Percentiles rank a stretch among this genome's conserved stretches.
These are phyloP conservation scores for Stylosanthes scabra DNA, from an alignment of 331 rosid species.

Conservation along the genomic window DNA sequence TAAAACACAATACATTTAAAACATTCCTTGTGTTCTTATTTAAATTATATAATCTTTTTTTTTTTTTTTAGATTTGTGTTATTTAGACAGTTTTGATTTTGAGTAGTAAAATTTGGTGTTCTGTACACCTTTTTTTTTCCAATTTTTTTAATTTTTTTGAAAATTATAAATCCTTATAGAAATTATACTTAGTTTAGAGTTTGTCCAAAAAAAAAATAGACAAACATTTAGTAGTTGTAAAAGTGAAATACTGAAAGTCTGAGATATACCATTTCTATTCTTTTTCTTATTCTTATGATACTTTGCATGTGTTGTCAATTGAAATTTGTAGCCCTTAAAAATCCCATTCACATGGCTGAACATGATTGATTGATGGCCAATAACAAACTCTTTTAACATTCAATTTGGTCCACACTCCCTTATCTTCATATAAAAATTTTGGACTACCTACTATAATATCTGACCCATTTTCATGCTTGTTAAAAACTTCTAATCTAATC, in stretches of 20 bases:
- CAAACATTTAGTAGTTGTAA: no score
- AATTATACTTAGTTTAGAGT: no score
- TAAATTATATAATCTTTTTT: neutral
- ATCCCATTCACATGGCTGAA: slow-evolving; percentile 42
- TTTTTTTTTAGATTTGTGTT: no score
- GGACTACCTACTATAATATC: slow-evolving; percentile 25
- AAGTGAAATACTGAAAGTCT: no score
- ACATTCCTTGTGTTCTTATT: neutral
- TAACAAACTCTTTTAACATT: neutral
- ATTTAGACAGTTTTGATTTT: no score
- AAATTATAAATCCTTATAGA: no score
- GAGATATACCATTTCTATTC: no score
- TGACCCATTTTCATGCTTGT: slow-evolving; percentile 29
- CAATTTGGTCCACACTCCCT: slow-evolving; percentile 36
- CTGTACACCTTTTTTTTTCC: no score
- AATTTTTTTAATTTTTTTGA: no score
- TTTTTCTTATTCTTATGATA: neutral
- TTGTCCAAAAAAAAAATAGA: no score
- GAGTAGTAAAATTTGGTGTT: no score
- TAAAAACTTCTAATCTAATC: slow-evolving; percentile 27
- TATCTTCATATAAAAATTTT: slow-evolving; percentile 26
- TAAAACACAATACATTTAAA: neutral
- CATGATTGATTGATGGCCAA: slow-evolving; percentile 40
- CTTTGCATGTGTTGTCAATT: slow-evolving; percentile 3
- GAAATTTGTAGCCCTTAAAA: neutral